Base-by-base conservation (phyloP, 2,329 filamentous ascomycete genomes). In the Plenodomus tracheiphilus region DNA sequence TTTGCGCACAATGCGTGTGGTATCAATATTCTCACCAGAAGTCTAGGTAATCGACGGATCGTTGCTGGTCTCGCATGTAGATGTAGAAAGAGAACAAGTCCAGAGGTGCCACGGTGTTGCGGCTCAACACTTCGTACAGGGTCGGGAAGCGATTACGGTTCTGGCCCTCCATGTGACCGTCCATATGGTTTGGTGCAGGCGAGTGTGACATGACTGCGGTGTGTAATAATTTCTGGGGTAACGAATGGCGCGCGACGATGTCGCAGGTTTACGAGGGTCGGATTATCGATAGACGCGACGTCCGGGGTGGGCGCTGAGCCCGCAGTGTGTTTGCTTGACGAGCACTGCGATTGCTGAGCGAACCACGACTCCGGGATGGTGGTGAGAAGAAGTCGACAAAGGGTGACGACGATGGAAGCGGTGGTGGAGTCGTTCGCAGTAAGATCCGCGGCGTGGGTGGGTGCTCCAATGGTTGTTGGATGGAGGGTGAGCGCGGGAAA, bases 81-180 rank as follows among this genome's bases (percentile, higher is more conserved):
- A 99, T 99, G 76, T 99, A 99, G 78, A 99, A 99, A 2, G 92
- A 97, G 74, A 96, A 99, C 10, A 99, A 81, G 69, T 99, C 95
- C 49, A 99, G 93, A 0, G 94, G 94, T 41, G 95, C 90, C 17
- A 95, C 81, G n/a, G 94, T 99, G 57, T 91, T 86, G 60, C 95
- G 86, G 70, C 91, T 96, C 53, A 99, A 79, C 47, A 99, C 94
- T 75, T 99, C 95, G 70, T 96, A 97, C 43, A 99, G 84, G 1
- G 91, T 97, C 39, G 94, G 94, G 50, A 99, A 83, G 58, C 94
- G 84, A 71, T 96, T 95, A 66, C 94, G 86, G 62, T 76, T 53
- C 44, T 62, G 55, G 34, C 45, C 47, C n/a, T 37, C 22, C 32
- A 58, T 54, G 18, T 44, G 19, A 38, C 34, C 37, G 18, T 49